Conservation (phyloP, 2,329 filamentous ascomycete genomes). For the Talaromyces rugulosus region DNA sequence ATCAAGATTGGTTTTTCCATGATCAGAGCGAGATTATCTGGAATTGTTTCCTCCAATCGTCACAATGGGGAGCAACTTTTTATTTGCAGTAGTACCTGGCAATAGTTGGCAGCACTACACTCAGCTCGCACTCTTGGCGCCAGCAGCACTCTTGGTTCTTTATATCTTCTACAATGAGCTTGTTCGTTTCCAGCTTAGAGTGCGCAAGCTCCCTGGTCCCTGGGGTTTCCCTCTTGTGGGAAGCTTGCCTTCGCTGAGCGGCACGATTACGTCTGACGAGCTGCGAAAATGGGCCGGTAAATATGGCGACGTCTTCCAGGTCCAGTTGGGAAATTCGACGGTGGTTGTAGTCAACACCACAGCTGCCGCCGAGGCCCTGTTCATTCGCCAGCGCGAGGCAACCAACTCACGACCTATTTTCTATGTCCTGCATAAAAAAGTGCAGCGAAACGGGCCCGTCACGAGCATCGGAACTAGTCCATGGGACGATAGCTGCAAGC, state of each 20-base stretch:
- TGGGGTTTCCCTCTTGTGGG: neutral
- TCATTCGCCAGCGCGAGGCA: conserved; percentile 39
- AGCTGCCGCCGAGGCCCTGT: conserved; percentile 36
- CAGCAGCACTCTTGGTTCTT: neutral
- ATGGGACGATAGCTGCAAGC: conserved; percentile 9
- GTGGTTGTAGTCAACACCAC: conserved; percentile 43
- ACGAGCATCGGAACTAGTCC: conserved; percentile 12
- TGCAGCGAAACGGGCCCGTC: neutral
- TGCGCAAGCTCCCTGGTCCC: neutral
- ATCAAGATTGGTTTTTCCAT: neutral
- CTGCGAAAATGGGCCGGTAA: conserved; percentile 29
- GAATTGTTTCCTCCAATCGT: neutral
- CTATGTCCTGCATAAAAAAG: conserved; percentile 43
- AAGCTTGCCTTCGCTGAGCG: neutral
- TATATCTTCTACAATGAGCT: neutral
- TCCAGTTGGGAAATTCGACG: conserved; percentile 42
- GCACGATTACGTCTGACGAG: neutral
- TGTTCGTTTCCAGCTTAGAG: neutral
- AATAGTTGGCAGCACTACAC: neutral
- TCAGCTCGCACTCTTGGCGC: neutral
- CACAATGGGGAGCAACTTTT: neutral
- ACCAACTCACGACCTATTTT: conserved; percentile 40
- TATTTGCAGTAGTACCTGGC: neutral
- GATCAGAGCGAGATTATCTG: neutral
- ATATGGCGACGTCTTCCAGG: conserved; percentile 42